A percentile compares a stretch with the other conserved stretches of the same genome.
phyloP scores from a whole-genome alignment of 495 filamentous ascomycete species.

The Talaromyces stipitatus region DNA sequence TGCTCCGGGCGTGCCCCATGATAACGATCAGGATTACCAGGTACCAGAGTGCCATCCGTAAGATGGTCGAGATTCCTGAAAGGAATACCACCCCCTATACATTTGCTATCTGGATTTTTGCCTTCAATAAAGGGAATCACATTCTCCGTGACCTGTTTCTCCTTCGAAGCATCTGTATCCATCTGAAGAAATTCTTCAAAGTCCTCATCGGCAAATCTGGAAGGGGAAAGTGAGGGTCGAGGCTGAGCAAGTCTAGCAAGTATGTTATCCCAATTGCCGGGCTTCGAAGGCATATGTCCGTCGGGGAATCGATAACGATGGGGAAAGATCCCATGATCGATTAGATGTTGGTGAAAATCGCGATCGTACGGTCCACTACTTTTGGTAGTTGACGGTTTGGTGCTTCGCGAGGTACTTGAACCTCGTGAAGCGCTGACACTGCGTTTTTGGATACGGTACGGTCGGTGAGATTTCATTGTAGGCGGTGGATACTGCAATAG shows the following conservation, averaged over 20 bases:
- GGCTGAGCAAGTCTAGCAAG: constrained; percentile 17
- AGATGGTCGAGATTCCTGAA: constrained; percentile 29
- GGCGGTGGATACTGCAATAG: too few relatives aligned
- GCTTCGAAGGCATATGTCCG: constrained; percentile 2
- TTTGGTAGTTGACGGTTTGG: too few relatives aligned
- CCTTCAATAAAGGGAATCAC: constrained; percentile 23
- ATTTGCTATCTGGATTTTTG: constrained; percentile 9
- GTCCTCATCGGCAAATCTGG: constrained; percentile 18
- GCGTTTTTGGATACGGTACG: too few relatives aligned
- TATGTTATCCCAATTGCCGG: constrained; percentile 21
- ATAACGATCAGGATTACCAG: constrained; percentile 6
- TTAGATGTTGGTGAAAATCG: too few relatives aligned
- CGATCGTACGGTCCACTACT: too few relatives aligned
- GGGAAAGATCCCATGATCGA: constrained; percentile 24
- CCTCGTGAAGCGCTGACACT: too few relatives aligned
- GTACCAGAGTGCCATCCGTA: too few relatives aligned
- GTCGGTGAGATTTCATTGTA: too few relatives aligned
- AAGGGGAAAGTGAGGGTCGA: constrained; percentile 31
- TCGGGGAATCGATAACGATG: constrained; percentile 10
- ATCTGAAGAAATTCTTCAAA: constrained; percentile 19
- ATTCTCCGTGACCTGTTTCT: constrained; percentile 21
- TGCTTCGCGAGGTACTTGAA: too few relatives aligned
- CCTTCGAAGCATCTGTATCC: constrained; percentile 20
- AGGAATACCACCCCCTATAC: constrained; percentile 12
- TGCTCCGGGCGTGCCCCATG: constrained; percentile 9